phyloP scores from a whole-genome alignment of 805 yeast genomes.

The Suhomyces xylopsoci region DNA sequence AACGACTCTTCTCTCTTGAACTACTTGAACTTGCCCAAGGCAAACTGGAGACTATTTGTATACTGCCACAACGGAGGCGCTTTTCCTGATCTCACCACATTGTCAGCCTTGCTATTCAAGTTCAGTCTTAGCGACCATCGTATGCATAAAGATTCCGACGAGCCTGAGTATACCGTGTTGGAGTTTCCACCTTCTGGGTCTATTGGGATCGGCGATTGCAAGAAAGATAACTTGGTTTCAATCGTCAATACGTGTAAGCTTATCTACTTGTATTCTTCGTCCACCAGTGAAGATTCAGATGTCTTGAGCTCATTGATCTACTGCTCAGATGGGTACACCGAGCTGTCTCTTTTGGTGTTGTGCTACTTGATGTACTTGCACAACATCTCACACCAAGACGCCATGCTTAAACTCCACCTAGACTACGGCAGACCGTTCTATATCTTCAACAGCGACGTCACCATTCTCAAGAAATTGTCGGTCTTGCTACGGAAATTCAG shows the following conservation, averaged over 20 bases:
- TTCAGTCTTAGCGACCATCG: constrained; percentile 24
- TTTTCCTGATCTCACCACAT: constrained; percentile 46
- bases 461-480: constrained; percentile 63
- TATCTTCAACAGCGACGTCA: constrained; percentile 73
- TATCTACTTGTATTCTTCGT: constrained; percentile 42
- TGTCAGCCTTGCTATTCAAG: constrained; percentile 34
- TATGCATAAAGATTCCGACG: constrained; percentile 15
- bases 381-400: constrained; percentile 59
- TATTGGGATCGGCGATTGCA: constrained; percentile 68
- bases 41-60: constrained; percentile 54
- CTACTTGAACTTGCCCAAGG: constrained; percentile 43
- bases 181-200: constrained; percentile 86
- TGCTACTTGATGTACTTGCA: constrained; percentile 71
- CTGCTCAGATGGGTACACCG: constrained; percentile 92
- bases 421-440: constrained; percentile 76
- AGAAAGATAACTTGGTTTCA: constrained; percentile 57
- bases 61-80: constrained; percentile 58
- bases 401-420: constrained; percentile 60
- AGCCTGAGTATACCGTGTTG: constrained; percentile 27
- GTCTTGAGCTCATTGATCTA: constrained; percentile 53
- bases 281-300: constrained; percentile 30
- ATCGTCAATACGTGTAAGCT: constrained; percentile 70
- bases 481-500: constrained; percentile 57
- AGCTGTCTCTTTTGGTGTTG: constrained; percentile 71
- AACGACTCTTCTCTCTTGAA: constrained; percentile 8